Base-by-base conservation (phyloP, 129 eudicot species). In the Artemisia annua region DNA sequence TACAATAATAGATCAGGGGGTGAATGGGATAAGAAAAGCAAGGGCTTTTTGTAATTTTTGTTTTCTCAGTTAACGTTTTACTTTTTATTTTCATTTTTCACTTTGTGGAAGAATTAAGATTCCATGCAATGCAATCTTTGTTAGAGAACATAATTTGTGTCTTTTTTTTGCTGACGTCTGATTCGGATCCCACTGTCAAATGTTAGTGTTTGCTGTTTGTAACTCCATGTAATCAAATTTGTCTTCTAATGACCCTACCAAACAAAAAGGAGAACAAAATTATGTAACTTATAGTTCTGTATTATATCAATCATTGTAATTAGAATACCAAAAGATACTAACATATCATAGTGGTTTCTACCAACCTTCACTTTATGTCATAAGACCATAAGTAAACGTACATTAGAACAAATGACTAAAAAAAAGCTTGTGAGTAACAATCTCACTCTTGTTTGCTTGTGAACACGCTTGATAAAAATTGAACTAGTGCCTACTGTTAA, bases 1-100 rank as follows among this genome's bases (percentile, higher is more conserved):
- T 78, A 63, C 67, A 44, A 71, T 78, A 44, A 71, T 78, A 78
- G 82, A 71, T 71, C 62, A 78, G 81, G 75, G 67, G 78, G 59
- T 19, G 72, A 11, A 28, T 2, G 14, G 58, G 55, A 60, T 35
- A 22, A 71, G 58, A 66, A 52, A 66, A 75, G 68, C 76, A 67
- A 70, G 82, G 74, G 71, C 75, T 68, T 87, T 83, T 81, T 87
- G 86, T 83, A 78, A 71, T 75, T 83, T 78, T 63, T 70, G 51
- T 3, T 80, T 56, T 66, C 39, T 26, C 32, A 70, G 14, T 83
- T 76, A 43, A 24, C 75, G 48, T 70, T 71, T 66, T 80, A n/a
- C 39, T 11, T 13, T 76, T 71, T 63, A 15, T 11, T 17, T 32
- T 50, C 60, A 18, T 56, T 2, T 48, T 53, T 75, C 67, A 26